Evolutionary conservation across 371 early-diverging fungal species (phyloP).

Genomic region (Zychaea mexicana): DNA sequence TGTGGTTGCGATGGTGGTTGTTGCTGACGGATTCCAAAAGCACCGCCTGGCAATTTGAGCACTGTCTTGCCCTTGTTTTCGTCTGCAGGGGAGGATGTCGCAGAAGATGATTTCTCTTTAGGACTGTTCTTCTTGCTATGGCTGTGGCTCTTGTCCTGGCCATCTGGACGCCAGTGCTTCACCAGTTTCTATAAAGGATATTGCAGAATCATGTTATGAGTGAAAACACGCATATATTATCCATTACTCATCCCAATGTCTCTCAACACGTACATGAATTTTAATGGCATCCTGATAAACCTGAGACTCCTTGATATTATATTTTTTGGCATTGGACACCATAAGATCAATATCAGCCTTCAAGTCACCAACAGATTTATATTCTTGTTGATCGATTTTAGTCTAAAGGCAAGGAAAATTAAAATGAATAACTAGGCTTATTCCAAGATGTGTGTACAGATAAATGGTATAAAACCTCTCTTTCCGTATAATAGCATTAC

Average conservation of each 20-base stretch:
- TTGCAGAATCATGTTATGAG: not conserved
- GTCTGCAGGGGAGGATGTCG: not conserved
- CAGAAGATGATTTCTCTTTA: conserved; percentile 1
- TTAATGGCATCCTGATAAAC: conserved; percentile 75
- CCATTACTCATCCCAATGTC: not conserved
- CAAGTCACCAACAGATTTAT: conserved; percentile 59
- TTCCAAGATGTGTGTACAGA: no score
- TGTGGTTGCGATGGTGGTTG: conserved; percentile 4
- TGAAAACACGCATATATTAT: not conserved
- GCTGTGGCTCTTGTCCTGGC: not conserved
- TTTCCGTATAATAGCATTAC: conserved; percentile 17
- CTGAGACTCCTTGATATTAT: conserved; percentile 77
- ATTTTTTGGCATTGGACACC: conserved; percentile 79
- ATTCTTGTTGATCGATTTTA: conserved; percentile 51
- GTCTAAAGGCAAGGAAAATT: conserved; percentile 13
- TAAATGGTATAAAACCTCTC: no score
- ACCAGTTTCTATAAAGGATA: conserved; percentile 33
- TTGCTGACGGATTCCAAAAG: conserved; percentile 21
- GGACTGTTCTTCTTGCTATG: not conserved
- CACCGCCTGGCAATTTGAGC: conserved; percentile 38
- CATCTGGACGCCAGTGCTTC: conserved; percentile 30
- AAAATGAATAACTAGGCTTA: not conserved
- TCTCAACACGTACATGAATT: conserved; percentile 48
- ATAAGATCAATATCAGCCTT: conserved; percentile 71
- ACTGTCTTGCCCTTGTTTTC: conserved; percentile 24